Evolutionary conservation across 306 rosid species (phyloP), one percentile per base, ranked within the genome.

Genomic region (Acacia melanoxylon): DNA sequence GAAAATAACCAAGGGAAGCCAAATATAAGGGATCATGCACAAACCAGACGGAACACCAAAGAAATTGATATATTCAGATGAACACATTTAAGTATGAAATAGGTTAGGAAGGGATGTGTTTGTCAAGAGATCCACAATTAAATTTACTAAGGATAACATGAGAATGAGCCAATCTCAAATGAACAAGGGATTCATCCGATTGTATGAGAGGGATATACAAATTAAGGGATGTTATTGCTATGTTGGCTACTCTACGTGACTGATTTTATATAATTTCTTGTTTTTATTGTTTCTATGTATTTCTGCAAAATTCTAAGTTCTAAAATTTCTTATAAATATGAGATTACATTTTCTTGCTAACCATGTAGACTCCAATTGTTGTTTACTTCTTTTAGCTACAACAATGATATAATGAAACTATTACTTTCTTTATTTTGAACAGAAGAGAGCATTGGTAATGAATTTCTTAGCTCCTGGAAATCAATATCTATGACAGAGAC

Each of bases 391-490:
- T 71, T 62, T 54, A 54, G 20, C 54, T 80, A 74, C 52, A 35
- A 35, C 68, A 62, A 17, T 72, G 66, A 75, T 41, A 66, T 78
- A 8, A 63, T 20, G 10, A 56, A 79, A 81, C 22, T 37, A 29
- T 65, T 3, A 42, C 66, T 27, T 67, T 80, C 73, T 81, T 72
- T 49, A 61, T 69, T 86, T 82, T 72, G 76, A 77, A 82, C 88
- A 95, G 99, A 89, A 84, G 91, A 83, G 51, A 95, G 88, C 20
- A 85, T 93, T 33, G 93, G 90, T 67, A 90, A 89, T 44, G 93
- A 86, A 40, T 95, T 93, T 85, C 94, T 92, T 81, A 78, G 84
- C 83, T 92, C 99, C 88, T 93, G 99, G 99, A 95, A 91, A 82
- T 84, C 99, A 84, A 86, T 93, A 83, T 90, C 98, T 72, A 86